Evolutionary conservation across 1,139 yeast species (phyloP), one percentile per base, ranked within the genome.

Genomic region (Magnusiomyces clavatus): DNA sequence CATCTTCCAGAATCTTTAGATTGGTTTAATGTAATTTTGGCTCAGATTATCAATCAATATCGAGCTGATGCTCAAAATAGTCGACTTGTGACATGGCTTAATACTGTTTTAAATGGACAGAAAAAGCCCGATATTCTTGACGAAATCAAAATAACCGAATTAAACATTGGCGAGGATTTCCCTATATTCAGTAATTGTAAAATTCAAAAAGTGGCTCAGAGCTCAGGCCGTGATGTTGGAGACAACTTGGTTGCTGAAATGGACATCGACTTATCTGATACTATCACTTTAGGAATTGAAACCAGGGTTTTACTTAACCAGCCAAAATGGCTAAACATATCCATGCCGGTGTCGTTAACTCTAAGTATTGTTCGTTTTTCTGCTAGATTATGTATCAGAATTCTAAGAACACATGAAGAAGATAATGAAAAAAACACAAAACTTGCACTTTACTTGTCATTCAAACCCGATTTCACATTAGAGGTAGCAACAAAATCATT

Each of bases 121-220:
- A 73, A 73, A 31, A 68, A 83, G 51, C 97, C 97, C 0, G 94
- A 85, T 54, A 92, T 83, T 66, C 69, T 94, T 51, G 97, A 85
- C 63, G 77, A 78, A 24, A 83, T 92, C 47, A 78, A 77, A 56
- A 80, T 94, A 48, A 86, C 95, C 1, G 97, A 90, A 62, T 79
- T 92, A 35, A 94, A 89, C 63, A 83, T 92, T 54, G 99, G 99
- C 41, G 89, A 89, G 64, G 97, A 90, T 66, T 92, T 84, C 64
- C 99, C 99, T 1, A 88, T 92, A 49, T 86, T 92, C 65, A 86
- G 96, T 55, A 92, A 92, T 65, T 92, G 99, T 68, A 77, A 95
- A 49, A 86, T 94, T 34, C 51, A 56, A 20, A 59, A 59, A n/a
- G 34, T n/a, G 51, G 58, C 24, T 55, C 53, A 12, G 63, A 57